Base-by-base conservation (phyloP, 2,329 filamentous ascomycete genomes). In the Sarocladium brachiariae region DNA sequence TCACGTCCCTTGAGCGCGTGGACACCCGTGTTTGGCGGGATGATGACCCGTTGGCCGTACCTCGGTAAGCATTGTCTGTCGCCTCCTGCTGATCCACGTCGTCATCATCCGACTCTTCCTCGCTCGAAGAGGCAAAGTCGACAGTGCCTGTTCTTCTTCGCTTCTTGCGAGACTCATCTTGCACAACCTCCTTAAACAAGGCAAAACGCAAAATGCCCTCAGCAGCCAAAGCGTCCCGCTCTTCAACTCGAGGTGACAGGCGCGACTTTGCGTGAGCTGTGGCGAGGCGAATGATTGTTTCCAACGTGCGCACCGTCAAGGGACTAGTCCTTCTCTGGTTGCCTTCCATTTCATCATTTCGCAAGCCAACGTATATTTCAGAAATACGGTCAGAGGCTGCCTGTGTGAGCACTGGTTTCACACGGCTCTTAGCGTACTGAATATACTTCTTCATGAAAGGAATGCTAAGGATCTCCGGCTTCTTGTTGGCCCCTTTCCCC, bases 371-470 rank as follows among this genome's bases (percentile, higher is more conserved):
- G 65, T 97, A 99, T 14, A 91, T 87, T 27, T 89, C 81, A 33
- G 91, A 84, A 61, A 99, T 95, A 56, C 95, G 88, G 59, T 96
- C 89, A 10, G 90, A 89, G 5, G 93, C 92, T 39, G 89, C 89
- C 63, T 93, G 89, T 0, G 91, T 96, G 54, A 99, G 74, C 35
- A 95, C 75, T 0, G 93, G 93, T 77, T 90, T 95, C 62, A 96
- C 80, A 63, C 93, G 78, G 31, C 81, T 87, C 73, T 99, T 99
- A 56, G 93, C 90, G 67, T 99, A 99, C 65, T 99, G 93, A 41
- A 99, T 95, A 68, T 96, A 99, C 71, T 99, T 99, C 74, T 99
- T 99, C 75, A 99, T 90, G 70, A 99, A 99, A 0, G 91, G 88
- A 54, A 99, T 96, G 70, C 88, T 95, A 50, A 99, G 75, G 13